Evolutionary conservation across 148 eudicot genomes (phyloP).

Genomic region (Camellia sinensis): DNA sequence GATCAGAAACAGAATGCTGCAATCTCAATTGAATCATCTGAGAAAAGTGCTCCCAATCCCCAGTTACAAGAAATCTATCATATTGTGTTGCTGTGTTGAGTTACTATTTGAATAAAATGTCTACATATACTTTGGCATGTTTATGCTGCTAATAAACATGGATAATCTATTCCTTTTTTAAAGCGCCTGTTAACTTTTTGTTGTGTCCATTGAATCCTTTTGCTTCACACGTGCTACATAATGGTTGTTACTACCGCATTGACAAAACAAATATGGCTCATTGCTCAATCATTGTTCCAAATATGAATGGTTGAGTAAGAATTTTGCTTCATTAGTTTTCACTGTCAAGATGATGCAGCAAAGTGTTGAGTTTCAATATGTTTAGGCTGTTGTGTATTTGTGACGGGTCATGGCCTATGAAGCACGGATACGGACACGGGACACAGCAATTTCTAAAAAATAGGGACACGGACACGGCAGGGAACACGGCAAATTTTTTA

Average conservation of each 20-base stretch:
- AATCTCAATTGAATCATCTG: too few species aligned
- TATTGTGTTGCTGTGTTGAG: too few species aligned
- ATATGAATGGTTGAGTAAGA: neutral
- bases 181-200: neutral
- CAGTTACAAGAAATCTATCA: too few species aligned
- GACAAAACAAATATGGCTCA: neutral
- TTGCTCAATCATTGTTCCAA: slow-evolving; percentile 6
- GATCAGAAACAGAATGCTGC: too few species aligned
- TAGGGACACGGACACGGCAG: too few species aligned
- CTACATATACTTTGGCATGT: neutral
- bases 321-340: neutral
- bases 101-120: too few species aligned
- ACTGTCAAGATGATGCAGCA: neutral
- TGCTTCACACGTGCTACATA: neutral
- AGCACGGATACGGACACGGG: too few species aligned
- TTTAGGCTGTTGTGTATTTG: too few species aligned
- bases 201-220: neutral
- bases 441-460: too few species aligned
- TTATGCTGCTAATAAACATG: neutral
- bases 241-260: neutral
- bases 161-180: neutral
- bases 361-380: neutral
- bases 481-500: too few species aligned
- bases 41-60: too few species aligned
- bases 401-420: too few species aligned